Percentiles rank a stretch among this genome's conserved stretches.
phyloP scores from a whole-genome alignment of 805 yeast genomes.

The Candida ipomoeae region DNA sequence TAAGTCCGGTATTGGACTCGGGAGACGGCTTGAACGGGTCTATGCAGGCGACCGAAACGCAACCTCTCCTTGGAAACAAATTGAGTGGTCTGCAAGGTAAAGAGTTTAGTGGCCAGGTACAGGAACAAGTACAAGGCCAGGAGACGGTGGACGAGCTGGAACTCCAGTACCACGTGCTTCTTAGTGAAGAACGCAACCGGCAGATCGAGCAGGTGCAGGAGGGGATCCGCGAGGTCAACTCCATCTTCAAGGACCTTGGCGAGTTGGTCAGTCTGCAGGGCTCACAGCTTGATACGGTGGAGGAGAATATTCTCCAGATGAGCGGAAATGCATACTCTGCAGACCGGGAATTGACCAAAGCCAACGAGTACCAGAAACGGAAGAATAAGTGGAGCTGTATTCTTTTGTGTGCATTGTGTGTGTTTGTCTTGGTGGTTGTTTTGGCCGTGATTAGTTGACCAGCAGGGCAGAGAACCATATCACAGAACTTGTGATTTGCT shows the following conservation, averaged over 20 bases:
- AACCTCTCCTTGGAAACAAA: too few species aligned
- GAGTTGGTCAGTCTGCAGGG: conserved; percentile 81
- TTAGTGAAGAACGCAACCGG: conserved; percentile 68
- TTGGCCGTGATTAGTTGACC: conserved; percentile 48
- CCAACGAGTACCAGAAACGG: conserved; percentile 67
- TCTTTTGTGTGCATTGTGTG: conserved; percentile 52
- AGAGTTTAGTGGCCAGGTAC: conserved; percentile 4
- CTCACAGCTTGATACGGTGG: conserved; percentile 76
- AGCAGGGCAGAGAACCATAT: too few species aligned
- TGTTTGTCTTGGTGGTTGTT: conserved; percentile 55
- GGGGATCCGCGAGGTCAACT: conserved; percentile 80
- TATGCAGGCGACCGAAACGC: too few species aligned
- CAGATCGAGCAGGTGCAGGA: conserved; percentile 70
- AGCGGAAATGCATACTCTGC: conserved; percentile 68
- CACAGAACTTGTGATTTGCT: too few species aligned
- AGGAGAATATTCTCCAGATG: conserved; percentile 65
- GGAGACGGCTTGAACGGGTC: not conserved
- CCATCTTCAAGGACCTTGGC: conserved; percentile 79
- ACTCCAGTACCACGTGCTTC: conserved; percentile 56
- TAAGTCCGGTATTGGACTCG: conserved; percentile 8
- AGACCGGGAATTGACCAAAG: conserved; percentile 62
- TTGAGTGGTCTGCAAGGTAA: too few species aligned
- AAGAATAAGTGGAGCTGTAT: conserved; percentile 74
- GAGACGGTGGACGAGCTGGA: conserved; percentile 44
- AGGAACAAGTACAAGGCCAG: conserved; percentile 28